Evolutionary conservation across 2,329 filamentous ascomycete genomes (phyloP), one percentile per base, ranked within the genome.

Genomic region (Exophiala sp.): DNA sequence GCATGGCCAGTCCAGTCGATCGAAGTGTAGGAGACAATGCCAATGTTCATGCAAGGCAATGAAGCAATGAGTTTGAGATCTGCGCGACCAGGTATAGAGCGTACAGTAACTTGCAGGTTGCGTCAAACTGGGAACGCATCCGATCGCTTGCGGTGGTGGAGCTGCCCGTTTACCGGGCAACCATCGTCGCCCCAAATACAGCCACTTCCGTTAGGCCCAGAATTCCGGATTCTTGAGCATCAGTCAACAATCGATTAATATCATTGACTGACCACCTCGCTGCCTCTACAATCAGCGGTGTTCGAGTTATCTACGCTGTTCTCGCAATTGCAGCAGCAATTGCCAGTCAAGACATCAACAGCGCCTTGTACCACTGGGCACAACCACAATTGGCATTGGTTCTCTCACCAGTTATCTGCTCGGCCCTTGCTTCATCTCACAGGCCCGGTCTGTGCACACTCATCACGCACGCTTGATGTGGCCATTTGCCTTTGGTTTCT

Each of bases 401-500:
- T 32, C 29, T 32, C n/a, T 32, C 11, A n/a, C n/a, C n/a, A 32
- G 7, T 9, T 32, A n/a, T n/a, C 29, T 3, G 29, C 29, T 32
- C 11, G 11, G 7, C 24, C 42, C n/a, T 40, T 44, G 22, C 24
- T n/a, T 43, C n/a, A 13, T 22, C 16, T 21, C 10, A 34, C 11
- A n/a, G 13, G 6, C 11, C 6, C 14, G 34, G 34, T 19, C 34
- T 37, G 29, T 42, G 21, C 39, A 37, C 35, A 34, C 27, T 27
- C 24, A 27, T 52, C 35, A 49, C 19, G 47, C 42, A 43, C 48
- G 48, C 13, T 53, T 54, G 43, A 46, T 38, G 43, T 59, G 52
- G 16, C 54, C 55, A 38, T 54, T 53, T 13, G 52, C 46, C 23
- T 44, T 55, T 13, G 47, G 53, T 34, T 62, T 59, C 49, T 60